Evolutionary conservation across 2,329 filamentous ascomycete genomes (phyloP), one percentile per base, ranked within the genome.

Genomic region (Cyclaneusma minus): DNA sequence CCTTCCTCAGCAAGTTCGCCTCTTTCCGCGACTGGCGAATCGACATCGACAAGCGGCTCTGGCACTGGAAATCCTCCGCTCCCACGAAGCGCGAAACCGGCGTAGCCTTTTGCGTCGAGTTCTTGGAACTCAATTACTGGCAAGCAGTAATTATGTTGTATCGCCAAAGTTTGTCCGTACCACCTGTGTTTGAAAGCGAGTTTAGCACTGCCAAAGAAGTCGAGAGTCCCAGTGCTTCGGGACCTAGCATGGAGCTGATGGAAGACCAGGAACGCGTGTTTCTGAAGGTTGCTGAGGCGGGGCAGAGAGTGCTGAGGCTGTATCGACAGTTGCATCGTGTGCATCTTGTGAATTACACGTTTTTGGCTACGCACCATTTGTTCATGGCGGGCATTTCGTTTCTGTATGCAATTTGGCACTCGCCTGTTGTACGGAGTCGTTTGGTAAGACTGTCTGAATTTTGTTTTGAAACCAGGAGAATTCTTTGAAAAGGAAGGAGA

Each of bases 361-460:
- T 91, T 50, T 58, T 95, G 28, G 85, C 89, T 2, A 94, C 89
- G 0, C 87, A 95, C 48, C 85, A 95, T 51, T 62, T 95, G 5
- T 95, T 95, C 55, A 94, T 93, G 80, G 87, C 87, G 15, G 87
- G 85, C 54, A 76, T 95, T 32, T 92, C 87, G 13, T 95, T 94
- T 50, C 63, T 95, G 3, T 95, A 94, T 51, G 85, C 89, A 12
- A 89, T 95, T 31, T 95, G 87, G 87, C 87, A 95, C 52, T 94
- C 87, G 7, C 73, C 82, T 5, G 67, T 82, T 28, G 87, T 95
- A 25, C 70, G 87, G 41, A 84, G 78, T 48, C 73, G 81, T 30
- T 58, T 95, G 51, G 81, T 87, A 67, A 56, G 78, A 60, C 16
- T 19, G 13, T 22, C 6, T 4, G 9, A 5, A 28, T 14, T 7